Evolutionary conservation across 2,329 filamentous ascomycete genomes (phyloP).

Genomic region (Aureobasidium sp.): DNA sequence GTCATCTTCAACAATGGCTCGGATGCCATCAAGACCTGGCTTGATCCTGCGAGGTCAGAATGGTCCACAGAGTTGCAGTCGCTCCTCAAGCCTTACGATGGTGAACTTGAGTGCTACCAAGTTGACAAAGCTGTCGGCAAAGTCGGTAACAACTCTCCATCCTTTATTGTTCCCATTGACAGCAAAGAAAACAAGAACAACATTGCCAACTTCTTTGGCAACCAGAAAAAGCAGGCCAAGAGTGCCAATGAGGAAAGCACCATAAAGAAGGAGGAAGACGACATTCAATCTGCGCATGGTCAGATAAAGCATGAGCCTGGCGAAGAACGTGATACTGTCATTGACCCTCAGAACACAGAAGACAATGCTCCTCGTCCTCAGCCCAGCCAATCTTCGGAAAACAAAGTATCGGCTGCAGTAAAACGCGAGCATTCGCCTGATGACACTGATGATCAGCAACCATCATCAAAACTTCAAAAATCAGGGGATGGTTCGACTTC

Average conservation of each 20-base stretch:
- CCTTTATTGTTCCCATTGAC: slow-evolving; percentile 74
- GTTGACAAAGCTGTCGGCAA: slow-evolving; percentile 88
- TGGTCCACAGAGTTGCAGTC: slow-evolving; percentile 76
- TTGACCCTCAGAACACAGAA: slow-evolving; percentile 40
- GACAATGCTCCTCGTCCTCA: slow-evolving; percentile 47
- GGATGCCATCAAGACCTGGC: slow-evolving; percentile 63
- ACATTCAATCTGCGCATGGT: slow-evolving; percentile 25
- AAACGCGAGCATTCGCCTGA: slow-evolving; percentile 44
- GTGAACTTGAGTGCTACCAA: slow-evolving; percentile 75
- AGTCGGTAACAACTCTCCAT: slow-evolving; percentile 82
- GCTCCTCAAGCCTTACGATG: slow-evolving; percentile 70
- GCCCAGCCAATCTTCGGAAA: slow-evolving; percentile 24
- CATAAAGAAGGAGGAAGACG: slow-evolving; percentile 26
- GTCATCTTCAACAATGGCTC: slow-evolving; percentile 78
- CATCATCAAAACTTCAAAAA: slow-evolving; percentile 34
- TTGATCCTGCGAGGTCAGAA: slow-evolving; percentile 63
- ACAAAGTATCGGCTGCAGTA: slow-evolving; percentile 28
- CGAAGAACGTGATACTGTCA: slow-evolving; percentile 37
- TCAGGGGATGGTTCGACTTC: slow-evolving; percentile 17
- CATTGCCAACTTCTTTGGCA: slow-evolving; percentile 87
- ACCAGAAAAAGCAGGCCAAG: slow-evolving; percentile 39
- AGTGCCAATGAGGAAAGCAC: slow-evolving; percentile 29
- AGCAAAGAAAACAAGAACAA: slow-evolving; percentile 86
- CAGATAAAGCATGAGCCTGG: slow-evolving; percentile 34
- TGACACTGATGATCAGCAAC: slow-evolving; percentile 26